These are phyloP conservation scores for Tetracladium maxilliforme DNA, from an alignment of 2,329 filamentous ascomycete genomes.

Conservation along the genomic window DNA sequence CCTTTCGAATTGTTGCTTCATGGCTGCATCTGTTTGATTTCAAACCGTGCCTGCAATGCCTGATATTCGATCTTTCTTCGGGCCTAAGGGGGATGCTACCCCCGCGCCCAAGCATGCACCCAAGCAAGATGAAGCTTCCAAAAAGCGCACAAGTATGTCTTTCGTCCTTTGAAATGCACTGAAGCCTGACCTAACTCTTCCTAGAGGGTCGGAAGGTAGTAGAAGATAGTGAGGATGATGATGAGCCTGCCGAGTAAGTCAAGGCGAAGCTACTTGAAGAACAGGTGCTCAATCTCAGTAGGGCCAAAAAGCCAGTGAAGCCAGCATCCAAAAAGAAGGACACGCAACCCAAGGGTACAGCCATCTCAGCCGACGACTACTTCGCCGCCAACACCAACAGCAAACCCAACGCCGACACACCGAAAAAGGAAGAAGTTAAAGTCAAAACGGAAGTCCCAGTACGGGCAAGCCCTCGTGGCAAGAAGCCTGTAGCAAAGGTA, in stretches of 20 bases:
- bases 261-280: no score
- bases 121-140: constrained; percentile 22
- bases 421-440: constrained; percentile 5
- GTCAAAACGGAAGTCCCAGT: constrained; percentile 6
- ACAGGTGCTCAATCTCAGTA: no score
- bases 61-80: constrained; percentile 88
- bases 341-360: constrained; percentile 22
- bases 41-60: constrained; percentile 74
- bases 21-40: no score
- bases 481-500: constrained; percentile 11
- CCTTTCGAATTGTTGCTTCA: no score
- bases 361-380: constrained; percentile 16
- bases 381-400: constrained; percentile 9
- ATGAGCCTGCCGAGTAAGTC: constrained; percentile 29
- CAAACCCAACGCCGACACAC: background rate
- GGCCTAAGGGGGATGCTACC: constrained; percentile 51
- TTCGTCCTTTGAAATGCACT: no score
- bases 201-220: constrained; percentile 52
- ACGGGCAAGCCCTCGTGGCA: constrained; percentile 5
- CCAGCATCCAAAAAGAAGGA: constrained; percentile 44
- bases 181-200: constrained; percentile 5
- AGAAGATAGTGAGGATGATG: constrained; percentile 71
- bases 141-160: constrained; percentile 28
- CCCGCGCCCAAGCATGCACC: constrained; percentile 27
- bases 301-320: constrained; percentile 29